phyloP scores from a whole-genome alignment of 352 stramenopile genomes.

The Phytophthora cryptogea region DNA sequence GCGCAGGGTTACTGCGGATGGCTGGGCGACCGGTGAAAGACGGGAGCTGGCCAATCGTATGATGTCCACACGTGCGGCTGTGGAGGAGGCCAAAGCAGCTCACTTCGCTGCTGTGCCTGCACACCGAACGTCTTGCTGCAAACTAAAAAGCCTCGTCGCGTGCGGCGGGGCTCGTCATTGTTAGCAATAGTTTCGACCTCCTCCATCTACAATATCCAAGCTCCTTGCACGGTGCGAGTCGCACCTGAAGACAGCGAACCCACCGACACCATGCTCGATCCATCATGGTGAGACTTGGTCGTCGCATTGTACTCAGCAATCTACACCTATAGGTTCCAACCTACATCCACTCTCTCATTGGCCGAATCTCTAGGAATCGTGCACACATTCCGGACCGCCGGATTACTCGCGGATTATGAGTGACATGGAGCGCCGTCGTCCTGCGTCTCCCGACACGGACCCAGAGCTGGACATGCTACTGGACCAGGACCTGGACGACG shows the following conservation, averaged over 20 bases:
- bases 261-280: not conserved
- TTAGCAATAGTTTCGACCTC: not conserved
- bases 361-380: not conserved
- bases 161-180: not conserved
- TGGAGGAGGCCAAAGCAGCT: not conserved
- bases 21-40: conserved; percentile 4
- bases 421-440: conserved; percentile 37
- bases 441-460: conserved; percentile 21
- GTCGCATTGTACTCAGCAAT: not conserved
- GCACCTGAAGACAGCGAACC: no score
- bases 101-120: not conserved
- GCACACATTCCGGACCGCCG: conserved; percentile 5
- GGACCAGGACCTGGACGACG: conserved; percentile 23
- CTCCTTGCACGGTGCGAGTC: no score
- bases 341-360: not conserved
- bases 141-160: not conserved
- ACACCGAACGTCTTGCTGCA: not conserved
- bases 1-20: not conserved
- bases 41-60: conserved; percentile 11
- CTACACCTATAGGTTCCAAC: not conserved
- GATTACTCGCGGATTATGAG: conserved; percentile 36
- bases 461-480: conserved; percentile 29
- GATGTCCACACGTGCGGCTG: conserved; percentile 12
- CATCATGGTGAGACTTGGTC: not conserved
- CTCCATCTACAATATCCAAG: no score